Percentiles rank a stretch among this genome's conserved stretches.
These are phyloP conservation scores for Colletotrichum australisinense DNA, from an alignment of 2,329 filamentous ascomycete genomes.

Conservation along the genomic window DNA sequence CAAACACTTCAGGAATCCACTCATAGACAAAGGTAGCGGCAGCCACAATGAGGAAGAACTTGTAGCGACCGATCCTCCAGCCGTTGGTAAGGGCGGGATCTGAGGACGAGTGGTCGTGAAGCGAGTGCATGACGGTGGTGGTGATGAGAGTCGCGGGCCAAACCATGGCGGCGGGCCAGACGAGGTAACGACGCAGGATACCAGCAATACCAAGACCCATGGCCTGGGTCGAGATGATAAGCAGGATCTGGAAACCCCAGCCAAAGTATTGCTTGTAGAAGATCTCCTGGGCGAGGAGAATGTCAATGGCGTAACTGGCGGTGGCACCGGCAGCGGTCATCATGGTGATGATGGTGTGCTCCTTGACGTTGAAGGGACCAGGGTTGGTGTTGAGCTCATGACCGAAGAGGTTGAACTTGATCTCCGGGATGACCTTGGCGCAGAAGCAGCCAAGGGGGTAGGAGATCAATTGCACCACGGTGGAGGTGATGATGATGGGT, in stretches of 20 bases:
- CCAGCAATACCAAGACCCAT: conserved; percentile 70
- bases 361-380: conserved; percentile 57
- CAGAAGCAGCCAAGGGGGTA: conserved; percentile 57
- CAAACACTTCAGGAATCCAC: conserved; percentile 32
- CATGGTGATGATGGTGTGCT: conserved; percentile 62
- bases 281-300: conserved; percentile 54
- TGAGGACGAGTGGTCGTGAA: conserved; percentile 57
- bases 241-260: conserved; percentile 64
- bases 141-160: conserved; percentile 68
- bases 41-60: conserved; percentile 70
- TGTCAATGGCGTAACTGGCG: conserved; percentile 52
- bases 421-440: conserved; percentile 46
- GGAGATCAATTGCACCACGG: conserved; percentile 66
- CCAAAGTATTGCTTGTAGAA: conserved; percentile 61
- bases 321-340: conserved; percentile 52
- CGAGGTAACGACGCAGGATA: conserved; percentile 63
- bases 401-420: conserved; percentile 46
- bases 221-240: conserved; percentile 65
- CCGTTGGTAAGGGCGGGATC: conserved; percentile 65
- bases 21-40: conserved; percentile 59
- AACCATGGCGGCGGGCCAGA: conserved; percentile 67
- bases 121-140: conserved; percentile 61
- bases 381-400: conserved; percentile 50
- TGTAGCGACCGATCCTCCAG: conserved; percentile 73
- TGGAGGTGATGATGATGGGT: conserved; percentile 62